Conservation (phyloP, 73 alveolate genomes). For the Effrenium voratum region DNA sequence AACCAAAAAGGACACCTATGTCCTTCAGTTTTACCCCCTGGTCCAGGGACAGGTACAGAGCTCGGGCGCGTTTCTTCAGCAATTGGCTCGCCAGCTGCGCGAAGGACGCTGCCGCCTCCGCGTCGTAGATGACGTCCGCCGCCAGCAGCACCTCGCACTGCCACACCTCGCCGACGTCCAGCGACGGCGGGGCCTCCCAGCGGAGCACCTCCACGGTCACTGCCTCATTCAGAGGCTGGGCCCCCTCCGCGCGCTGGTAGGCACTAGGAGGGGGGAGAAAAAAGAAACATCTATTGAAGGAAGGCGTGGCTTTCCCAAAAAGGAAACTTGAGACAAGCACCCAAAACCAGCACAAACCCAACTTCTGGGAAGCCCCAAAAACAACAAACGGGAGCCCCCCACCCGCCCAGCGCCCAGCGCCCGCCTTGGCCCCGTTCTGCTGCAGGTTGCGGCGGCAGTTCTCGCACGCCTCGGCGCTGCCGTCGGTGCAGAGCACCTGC, state of each 20-base stretch:
- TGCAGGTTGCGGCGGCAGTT: constrained; percentile 34
- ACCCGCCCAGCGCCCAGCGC: background rate
- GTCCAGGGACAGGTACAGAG: constrained; percentile 74
- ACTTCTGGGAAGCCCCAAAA: background rate
- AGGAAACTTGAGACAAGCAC: too few relatives aligned
- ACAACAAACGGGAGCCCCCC: background rate
- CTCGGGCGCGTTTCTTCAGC: constrained; percentile 23
- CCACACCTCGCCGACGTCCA: background rate
- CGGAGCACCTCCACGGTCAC: constrained; percentile 66
- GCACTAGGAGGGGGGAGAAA: too few relatives aligned
- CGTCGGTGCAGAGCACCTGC: constrained; percentile 73
- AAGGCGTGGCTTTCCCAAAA: background rate
- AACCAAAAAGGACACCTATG: too few relatives aligned
- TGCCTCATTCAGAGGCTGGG: background rate
- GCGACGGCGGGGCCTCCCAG: constrained; percentile 50
- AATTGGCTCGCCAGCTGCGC: constrained; percentile 55
- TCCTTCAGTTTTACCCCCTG: too few relatives aligned
- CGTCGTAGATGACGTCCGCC: constrained; percentile 77
- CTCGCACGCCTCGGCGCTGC: constrained; percentile 39
- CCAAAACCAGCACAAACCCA: background rate
- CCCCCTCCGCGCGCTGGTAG: too few relatives aligned
- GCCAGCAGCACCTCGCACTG: constrained; percentile 57
- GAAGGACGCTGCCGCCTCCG: constrained; percentile 61
- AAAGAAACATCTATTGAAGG: too few relatives aligned
- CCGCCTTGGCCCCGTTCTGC: background rate